Percentiles rank a stretch among this genome's conserved stretches.
Conservation (phyloP, 176 grass and related monocot genomes). For the Olyra latifolia region DNA sequence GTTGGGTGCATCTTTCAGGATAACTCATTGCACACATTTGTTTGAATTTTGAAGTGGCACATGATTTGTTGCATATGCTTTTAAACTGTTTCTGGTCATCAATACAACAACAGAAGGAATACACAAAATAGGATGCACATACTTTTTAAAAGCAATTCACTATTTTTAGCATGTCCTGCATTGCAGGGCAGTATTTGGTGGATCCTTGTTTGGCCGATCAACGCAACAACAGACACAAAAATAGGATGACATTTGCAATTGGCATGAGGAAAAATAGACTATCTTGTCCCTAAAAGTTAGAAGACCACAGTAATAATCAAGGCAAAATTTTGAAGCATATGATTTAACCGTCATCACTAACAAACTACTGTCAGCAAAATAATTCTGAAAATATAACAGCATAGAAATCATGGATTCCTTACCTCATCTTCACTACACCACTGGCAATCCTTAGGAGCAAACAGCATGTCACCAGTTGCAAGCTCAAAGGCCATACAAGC, state of each 20-base stretch:
- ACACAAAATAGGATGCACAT: not conserved
- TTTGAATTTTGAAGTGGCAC: conserved; percentile 31
- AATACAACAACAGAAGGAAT: too few species aligned
- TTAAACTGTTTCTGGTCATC: too few species aligned
- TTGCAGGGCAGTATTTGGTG: conserved; percentile 9
- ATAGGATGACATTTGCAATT: not conserved
- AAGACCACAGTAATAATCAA: not conserved
- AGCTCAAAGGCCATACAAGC: conserved; percentile 90
- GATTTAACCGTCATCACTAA: not conserved
- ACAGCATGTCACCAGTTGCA: conserved; percentile 84
- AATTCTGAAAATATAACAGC: not conserved
- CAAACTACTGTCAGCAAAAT: not conserved
- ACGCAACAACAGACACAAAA: conserved; percentile 7
- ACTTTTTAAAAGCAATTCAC: not conserved
- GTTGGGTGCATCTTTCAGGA: conserved; percentile 30
- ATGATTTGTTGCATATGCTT: conserved; percentile 1
- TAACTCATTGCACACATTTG: not conserved
- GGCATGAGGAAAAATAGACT: conserved; percentile 10
- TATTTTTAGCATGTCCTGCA: not conserved
- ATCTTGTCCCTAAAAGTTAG: conserved; percentile 5
- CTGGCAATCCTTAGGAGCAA: conserved; percentile 64
- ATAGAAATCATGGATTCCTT: conserved; percentile 6
- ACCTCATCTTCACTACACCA: conserved; percentile 92
- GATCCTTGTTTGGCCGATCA: not conserved
- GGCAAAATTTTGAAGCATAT: not conserved